phyloP scores from a whole-genome alignment of 2,329 filamentous ascomycete species.

The Aspergillus aculeatinus region DNA sequence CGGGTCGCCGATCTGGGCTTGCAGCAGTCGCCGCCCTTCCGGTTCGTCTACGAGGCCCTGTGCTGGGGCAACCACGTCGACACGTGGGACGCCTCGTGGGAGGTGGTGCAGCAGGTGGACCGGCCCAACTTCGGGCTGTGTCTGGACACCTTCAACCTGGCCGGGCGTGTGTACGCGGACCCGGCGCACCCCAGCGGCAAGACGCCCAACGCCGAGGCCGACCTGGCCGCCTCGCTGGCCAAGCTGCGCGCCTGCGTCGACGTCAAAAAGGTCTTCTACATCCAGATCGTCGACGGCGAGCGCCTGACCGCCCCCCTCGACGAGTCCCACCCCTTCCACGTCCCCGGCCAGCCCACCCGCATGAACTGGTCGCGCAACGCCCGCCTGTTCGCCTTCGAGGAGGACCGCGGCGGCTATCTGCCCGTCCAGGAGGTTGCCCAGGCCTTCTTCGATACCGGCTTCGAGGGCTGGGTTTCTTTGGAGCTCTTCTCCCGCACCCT shows the following conservation, averaged over 20 bases:
- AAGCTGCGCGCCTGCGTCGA: constrained; percentile 58
- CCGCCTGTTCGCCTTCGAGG: constrained; percentile 65
- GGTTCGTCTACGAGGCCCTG: constrained; percentile 72
- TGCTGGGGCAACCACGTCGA: constrained; percentile 70
- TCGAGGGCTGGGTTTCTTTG: constrained; percentile 68
- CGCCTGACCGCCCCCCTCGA: constrained; percentile 58
- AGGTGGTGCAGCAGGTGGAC: constrained; percentile 64
- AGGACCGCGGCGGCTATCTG: constrained; percentile 64
- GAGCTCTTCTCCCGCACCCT: constrained; percentile 67
- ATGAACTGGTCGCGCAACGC: constrained; percentile 83
- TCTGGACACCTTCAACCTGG: constrained; percentile 76
- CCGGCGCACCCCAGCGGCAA: constrained; percentile 56
- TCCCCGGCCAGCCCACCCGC: constrained; percentile 56
- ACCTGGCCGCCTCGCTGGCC: constrained; percentile 55
- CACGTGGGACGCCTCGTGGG: constrained; percentile 71
- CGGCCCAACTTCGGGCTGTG: constrained; percentile 73
- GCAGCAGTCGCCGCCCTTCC: constrained; percentile 55
- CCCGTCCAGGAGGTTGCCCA: constrained; percentile 62
- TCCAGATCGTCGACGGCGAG: constrained; percentile 76
- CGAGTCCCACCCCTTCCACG: constrained; percentile 58
- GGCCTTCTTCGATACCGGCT: constrained; percentile 62
- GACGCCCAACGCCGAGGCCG: constrained; percentile 55
- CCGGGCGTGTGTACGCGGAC: constrained; percentile 69
- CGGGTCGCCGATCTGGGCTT: constrained; percentile 68
- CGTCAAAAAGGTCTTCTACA: constrained; percentile 66